Evolutionary conservation across 2,329 filamentous ascomycete species (phyloP), one percentile per base, ranked within the genome.

Genomic region (Akanthomyces uredinophilus): DNA sequence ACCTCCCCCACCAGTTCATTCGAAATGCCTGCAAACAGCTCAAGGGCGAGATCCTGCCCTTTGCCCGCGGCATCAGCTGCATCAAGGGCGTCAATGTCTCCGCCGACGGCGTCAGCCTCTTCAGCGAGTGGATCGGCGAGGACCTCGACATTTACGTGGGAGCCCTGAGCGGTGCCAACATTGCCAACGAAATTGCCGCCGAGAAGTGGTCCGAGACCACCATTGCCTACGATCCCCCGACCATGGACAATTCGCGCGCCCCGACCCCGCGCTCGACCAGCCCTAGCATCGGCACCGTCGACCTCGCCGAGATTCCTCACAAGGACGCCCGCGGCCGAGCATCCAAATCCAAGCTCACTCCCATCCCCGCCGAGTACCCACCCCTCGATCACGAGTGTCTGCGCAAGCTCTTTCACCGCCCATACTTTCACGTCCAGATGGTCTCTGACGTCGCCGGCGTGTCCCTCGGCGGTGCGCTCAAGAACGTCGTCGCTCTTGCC

Each of bases 201-300:
- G 95, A 97, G 80, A 96, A 97, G 75, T 98, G 92, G 84, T 96
- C 90, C 64, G 95, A 98, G 79, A 98, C 95, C 3, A 99, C 94
- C 24, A 88, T 99, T 64, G 95, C 93, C 52, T 99, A 99, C 75
- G 92, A 96, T 71, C 94, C 95, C 27, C 95, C 95, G 1, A 84
- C 86, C 18, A 86, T 96, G 79, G 94, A 98, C 68, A 76, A 74
- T 77, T 95, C 90, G 68, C 86, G 89, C 69, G 86, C 87, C 47
- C 87, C 90, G 1, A 77, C 81, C 70, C 79, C 81, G 41, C 77
- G 78, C 32, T 78, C 75, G 24, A 72, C 73, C 27, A 79, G 83
- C 70, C 76, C 79, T 60, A 77, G 79, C 68, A 76, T 83, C 64
- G 74, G 79, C 77, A 75, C 78, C 51, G 77, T 82, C 60, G 84